Percentiles rank a stretch among this genome's conserved stretches.
phyloP scores from a whole-genome alignment of 306 rosid genomes.

The Phaseolus lunatus region DNA sequence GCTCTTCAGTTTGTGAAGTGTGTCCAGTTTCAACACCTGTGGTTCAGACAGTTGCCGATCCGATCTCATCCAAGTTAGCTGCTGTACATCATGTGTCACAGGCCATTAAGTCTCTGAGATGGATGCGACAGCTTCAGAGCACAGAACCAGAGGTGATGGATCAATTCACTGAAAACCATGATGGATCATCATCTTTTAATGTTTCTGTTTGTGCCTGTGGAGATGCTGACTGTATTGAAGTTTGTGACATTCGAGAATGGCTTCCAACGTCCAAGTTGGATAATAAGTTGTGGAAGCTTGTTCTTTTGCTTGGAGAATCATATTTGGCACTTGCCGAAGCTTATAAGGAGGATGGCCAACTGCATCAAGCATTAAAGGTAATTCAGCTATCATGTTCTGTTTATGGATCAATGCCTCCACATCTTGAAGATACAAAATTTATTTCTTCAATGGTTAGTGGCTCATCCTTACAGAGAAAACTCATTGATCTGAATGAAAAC shows the following conservation, averaged over 20 bases:
- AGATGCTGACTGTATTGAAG: conserved; percentile 95
- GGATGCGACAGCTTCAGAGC: conserved; percentile 92
- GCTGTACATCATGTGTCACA: conserved; percentile 98
- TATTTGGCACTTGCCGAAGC: conserved; percentile 96
- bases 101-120: conserved; percentile 94
- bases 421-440: conserved; percentile 82
- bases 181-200: conserved; percentile 61
- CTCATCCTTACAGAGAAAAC: conserved; percentile 54
- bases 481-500: conserved; percentile 52
- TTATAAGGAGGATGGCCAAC: conserved; percentile 81
- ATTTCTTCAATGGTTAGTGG: conserved; percentile 83
- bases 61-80: conserved; percentile 89
- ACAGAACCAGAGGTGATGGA: conserved; percentile 66
- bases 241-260: conserved; percentile 96
- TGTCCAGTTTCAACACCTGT: conserved; percentile 67
- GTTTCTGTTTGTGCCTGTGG: conserved; percentile 93
- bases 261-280: conserved; percentile 93
- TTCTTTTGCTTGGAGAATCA: conserved; percentile 96
- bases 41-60: conserved; percentile 89
- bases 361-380: conserved; percentile 86
- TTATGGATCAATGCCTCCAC: conserved; percentile 97
- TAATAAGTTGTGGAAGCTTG: conserved; percentile 91
- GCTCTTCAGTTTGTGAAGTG: conserved; percentile 54
- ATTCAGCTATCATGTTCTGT: conserved; percentile 89
- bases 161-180: conserved; percentile 55